Percentiles rank a stretch among this genome's conserved stretches.
Conservation (phyloP, 176 grass and related monocot genomes). For the Carex kokanica region DNA sequence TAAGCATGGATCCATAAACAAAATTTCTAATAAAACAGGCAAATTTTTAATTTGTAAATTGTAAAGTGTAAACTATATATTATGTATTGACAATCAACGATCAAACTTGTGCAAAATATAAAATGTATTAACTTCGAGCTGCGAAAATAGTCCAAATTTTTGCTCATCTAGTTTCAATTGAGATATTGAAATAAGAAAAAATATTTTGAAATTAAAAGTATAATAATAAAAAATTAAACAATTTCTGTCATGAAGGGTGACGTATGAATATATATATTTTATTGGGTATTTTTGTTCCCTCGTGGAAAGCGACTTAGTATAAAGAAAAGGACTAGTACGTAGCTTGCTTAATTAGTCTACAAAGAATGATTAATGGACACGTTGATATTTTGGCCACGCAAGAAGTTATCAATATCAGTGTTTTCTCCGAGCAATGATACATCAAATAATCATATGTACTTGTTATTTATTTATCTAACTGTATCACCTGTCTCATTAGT, state of each 20-base stretch:
- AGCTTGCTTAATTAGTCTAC: neutral
- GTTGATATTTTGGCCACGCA: too few species aligned
- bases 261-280: too few species aligned
- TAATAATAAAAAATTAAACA: neutral
- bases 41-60: too few species aligned
- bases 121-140: neutral
- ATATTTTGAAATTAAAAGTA: neutral
- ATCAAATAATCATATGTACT: neutral
- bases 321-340: neutral
- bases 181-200: neutral
- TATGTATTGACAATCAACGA: too few species aligned
- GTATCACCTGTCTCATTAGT: neutral
- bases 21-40: too few species aligned
- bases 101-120: neutral
- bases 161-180: neutral
- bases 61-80: too few species aligned
- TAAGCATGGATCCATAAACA: too few species aligned
- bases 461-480: neutral
- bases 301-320: neutral
- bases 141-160: neutral
- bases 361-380: neutral
- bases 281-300: neutral
- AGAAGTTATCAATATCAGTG: neutral
- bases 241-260: neutral
- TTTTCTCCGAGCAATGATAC: neutral